Conservation (phyloP, 805 yeast genomes). For the Lipomyces sp. region DNA sequence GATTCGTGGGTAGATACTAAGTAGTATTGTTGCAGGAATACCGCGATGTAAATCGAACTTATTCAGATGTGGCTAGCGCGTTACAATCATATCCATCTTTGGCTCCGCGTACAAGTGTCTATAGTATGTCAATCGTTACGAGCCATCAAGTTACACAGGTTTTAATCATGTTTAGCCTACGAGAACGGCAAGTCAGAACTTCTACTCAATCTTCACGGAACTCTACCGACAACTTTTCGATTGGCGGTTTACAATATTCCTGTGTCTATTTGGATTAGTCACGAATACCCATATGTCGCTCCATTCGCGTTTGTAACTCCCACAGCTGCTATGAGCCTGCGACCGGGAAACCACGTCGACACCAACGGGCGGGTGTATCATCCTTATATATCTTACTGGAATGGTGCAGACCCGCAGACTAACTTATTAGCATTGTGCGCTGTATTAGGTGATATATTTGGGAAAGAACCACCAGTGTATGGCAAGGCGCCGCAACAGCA, state of each 20-base stretch:
- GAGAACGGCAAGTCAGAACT: slow-evolving; percentile 64
- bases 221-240: slow-evolving; percentile 48
- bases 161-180: slow-evolving; percentile 44
- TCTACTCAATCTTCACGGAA: slow-evolving; percentile 68
- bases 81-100: slow-evolving; percentile 59
- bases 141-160: not conserved
- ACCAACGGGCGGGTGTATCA: slow-evolving; percentile 72
- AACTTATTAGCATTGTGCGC: slow-evolving; percentile 46
- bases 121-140: slow-evolving; percentile 42
- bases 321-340: slow-evolving; percentile 53
- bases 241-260: slow-evolving; percentile 54
- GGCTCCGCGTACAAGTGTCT: slow-evolving; percentile 70
- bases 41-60: slow-evolving; percentile 43
- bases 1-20: not conserved
- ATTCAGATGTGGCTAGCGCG: slow-evolving; percentile 64
- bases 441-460: slow-evolving; percentile 48
- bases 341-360: slow-evolving; percentile 70
- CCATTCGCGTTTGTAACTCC: slow-evolving; percentile 72
- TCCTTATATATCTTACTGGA: slow-evolving; percentile 70
- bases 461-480: slow-evolving; percentile 54
- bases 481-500: slow-evolving; percentile 43
- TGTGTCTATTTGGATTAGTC: slow-evolving; percentile 77
- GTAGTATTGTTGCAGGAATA: slow-evolving; percentile 23
- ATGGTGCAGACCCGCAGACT: slow-evolving; percentile 40
- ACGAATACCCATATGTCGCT: slow-evolving; percentile 65